These are phyloP conservation scores for Pyronema omphalodes DNA, from an alignment of 495 filamentous ascomycete genomes.

Conservation along the genomic window DNA sequence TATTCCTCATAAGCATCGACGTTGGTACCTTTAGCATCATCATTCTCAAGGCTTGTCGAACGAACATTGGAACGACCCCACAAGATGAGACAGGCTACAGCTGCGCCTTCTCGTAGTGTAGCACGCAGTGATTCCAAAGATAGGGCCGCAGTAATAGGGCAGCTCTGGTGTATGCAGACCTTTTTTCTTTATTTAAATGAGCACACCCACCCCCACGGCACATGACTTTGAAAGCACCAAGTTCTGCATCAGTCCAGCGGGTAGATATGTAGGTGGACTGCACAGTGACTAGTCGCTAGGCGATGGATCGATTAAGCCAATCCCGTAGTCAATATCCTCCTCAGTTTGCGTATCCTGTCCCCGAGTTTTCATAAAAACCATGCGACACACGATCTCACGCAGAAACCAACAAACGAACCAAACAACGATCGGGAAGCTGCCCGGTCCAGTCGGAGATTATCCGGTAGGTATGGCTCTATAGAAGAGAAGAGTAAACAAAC, in stretches of 20 bases:
- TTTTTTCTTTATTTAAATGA: conserved; percentile 17
- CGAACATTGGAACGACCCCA: background rate
- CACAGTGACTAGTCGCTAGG: conserved; percentile 14
- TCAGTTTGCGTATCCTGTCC: background rate
- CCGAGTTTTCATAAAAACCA: background rate
- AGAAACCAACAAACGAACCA: background rate
- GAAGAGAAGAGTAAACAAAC: conserved; percentile 16
- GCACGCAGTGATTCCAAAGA: conserved; percentile 17
- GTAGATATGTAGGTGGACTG: conserved; percentile 14
- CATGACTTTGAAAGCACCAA: conserved; percentile 22
- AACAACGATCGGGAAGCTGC: conserved; percentile 3
- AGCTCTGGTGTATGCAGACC: conserved; percentile 6
- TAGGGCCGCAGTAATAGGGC: conserved; percentile 14
- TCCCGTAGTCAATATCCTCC: background rate
- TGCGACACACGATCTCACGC: background rate
- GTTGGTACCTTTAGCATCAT: background rate
- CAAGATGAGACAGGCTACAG: conserved; percentile 2
- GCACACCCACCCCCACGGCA: conserved; percentile 16
- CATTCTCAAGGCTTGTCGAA: background rate
- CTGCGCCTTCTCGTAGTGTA: too few relatives aligned
- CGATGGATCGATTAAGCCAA: background rate
- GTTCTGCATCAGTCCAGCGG: conserved; percentile 22
- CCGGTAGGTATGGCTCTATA: background rate
- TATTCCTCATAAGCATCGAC: background rate
- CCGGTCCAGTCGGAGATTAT: conserved; percentile 5